Evolutionary conservation across 192 early-diverging fungal species (phyloP), one percentile per base, ranked within the genome.

Genomic region (Umbelopsis ramanniana): DNA sequence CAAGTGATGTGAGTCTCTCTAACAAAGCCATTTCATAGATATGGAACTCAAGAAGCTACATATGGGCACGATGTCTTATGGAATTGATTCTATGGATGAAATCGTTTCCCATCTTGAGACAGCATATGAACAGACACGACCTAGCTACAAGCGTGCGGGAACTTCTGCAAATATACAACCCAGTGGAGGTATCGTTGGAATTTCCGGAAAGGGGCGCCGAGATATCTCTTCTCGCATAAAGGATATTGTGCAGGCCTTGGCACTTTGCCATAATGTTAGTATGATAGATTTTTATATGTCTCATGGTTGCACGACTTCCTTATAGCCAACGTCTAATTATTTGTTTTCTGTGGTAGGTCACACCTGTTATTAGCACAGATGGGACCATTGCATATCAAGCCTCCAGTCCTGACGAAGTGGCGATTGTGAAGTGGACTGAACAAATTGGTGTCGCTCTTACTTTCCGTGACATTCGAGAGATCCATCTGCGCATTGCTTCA

Each of bases 1-100:
- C 26, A n/a, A n/a, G 46, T 47, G 23, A 7, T 47, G 8, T 52
- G 22, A 38, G 5, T 33, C 40, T 47, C n/a, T 47, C 55, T 38
- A 40, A 15, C 54, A 22, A 14, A 6, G 6, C 46, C 5, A n/a
- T 50, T 2, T 50, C n/a, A 68, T 75, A 88, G 96, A 98, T 73
- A 98, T 98, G 97, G 97, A 96, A 75, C 81, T 98, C 43, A 95
- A 95, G 72, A 92, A 94, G 71, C 75, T 98, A 46, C 95, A 98
- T 66, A 93, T 97, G 91, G 97, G 97, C 52, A 95, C 95, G 15
- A 95, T 97, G 92, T 92, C 95, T 0, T 98, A 95, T 78, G 90
- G 89, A 26, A 78, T 84, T 1, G 95, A 98, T 76, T 93, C 94
- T 4, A 95, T 95, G 85, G 94, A 96, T 55, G 97, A 97, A 72